These are phyloP conservation scores for Aspergillus indologenus DNA, from an alignment of 495 filamentous ascomycete species.

Conservation along the genomic window DNA sequence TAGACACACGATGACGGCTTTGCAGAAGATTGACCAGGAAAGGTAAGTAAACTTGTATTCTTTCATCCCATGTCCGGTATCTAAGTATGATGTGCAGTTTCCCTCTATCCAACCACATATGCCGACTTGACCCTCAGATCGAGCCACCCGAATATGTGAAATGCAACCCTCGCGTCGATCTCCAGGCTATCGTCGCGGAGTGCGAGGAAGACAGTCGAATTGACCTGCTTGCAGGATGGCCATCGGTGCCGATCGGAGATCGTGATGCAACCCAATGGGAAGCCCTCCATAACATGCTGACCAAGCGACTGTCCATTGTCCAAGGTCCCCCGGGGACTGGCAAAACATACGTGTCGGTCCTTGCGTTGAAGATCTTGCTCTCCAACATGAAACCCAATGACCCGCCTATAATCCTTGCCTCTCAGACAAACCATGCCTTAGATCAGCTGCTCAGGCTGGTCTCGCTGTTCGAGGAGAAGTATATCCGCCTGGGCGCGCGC, in stretches of 20 bases:
- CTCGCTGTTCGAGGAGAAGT: constrained; percentile 58
- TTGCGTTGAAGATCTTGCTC: constrained; percentile 67
- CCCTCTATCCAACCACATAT: constrained; percentile 60
- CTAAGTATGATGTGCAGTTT: constrained; percentile 42
- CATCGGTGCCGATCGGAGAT: constrained; percentile 40
- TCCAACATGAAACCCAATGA: constrained; percentile 55
- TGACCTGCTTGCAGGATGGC: constrained; percentile 51
- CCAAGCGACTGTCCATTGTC: constrained; percentile 70
- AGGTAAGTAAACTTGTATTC: constrained; percentile 41
- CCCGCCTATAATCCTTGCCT: constrained; percentile 73
- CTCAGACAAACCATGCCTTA: constrained; percentile 91
- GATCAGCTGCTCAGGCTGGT: constrained; percentile 78
- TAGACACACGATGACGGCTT: constrained; percentile 65
- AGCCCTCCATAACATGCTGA: constrained; percentile 68
- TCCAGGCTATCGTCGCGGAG: constrained; percentile 34
- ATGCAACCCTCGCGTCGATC: constrained; percentile 43
- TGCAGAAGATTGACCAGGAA: constrained; percentile 67
- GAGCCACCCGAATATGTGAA: constrained; percentile 48
- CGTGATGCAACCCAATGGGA: constrained; percentile 68
- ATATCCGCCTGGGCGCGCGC: constrained; percentile 77
- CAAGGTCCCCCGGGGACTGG: constrained; percentile 94
- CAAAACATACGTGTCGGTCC: constrained; percentile 75
- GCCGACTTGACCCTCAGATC: constrained; percentile 46
- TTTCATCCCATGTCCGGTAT: constrained; percentile 25
- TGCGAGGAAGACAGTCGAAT: constrained; percentile 26